A percentile compares a stretch with the other conserved stretches of the same genome.
These are phyloP conservation scores for Tolypocladium tropicale DNA, from an alignment of 2,329 filamentous ascomycete genomes.

Conservation along the genomic window DNA sequence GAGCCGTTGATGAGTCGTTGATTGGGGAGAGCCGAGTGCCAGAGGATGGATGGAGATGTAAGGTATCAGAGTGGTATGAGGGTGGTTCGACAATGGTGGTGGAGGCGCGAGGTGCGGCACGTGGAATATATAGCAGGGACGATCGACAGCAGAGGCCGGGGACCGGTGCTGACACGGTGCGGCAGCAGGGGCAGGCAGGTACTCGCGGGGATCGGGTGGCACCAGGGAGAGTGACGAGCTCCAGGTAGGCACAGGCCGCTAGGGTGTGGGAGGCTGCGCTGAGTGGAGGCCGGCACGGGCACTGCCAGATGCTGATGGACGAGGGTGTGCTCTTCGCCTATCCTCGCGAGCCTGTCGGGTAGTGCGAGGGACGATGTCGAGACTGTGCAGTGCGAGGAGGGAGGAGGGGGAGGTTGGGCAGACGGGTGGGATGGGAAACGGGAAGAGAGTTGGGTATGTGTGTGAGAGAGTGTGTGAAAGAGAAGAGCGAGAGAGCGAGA, in stretches of 20 bases:
- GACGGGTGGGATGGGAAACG: neutral
- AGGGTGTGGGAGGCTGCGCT: neutral
- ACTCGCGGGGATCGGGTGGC: neutral
- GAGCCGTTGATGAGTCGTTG: neutral
- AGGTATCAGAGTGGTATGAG: constrained; percentile 13
- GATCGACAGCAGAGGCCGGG: neutral
- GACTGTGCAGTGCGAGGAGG: neutral
- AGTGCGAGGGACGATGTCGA: neutral
- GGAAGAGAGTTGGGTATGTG: too few species aligned
- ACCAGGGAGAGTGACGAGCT: neutral
- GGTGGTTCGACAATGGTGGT: constrained; percentile 14
- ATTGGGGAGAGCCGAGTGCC: neutral
- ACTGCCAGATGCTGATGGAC: neutral
- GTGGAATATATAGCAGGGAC: constrained; percentile 12
- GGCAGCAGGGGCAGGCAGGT: neutral
- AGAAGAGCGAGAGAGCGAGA: neutral
- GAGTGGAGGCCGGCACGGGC: neutral
- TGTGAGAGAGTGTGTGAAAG: too few species aligned
- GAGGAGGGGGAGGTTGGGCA: neutral
- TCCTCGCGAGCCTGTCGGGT: neutral
- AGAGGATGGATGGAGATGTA: constrained; percentile 9
- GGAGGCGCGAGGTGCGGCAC: constrained; percentile 9
- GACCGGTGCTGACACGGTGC: neutral
- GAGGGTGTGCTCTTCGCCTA: neutral
- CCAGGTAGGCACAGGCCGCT: neutral